Conservation (phyloP, 768 basidiomycete species). For the Boletus bicolor region DNA sequence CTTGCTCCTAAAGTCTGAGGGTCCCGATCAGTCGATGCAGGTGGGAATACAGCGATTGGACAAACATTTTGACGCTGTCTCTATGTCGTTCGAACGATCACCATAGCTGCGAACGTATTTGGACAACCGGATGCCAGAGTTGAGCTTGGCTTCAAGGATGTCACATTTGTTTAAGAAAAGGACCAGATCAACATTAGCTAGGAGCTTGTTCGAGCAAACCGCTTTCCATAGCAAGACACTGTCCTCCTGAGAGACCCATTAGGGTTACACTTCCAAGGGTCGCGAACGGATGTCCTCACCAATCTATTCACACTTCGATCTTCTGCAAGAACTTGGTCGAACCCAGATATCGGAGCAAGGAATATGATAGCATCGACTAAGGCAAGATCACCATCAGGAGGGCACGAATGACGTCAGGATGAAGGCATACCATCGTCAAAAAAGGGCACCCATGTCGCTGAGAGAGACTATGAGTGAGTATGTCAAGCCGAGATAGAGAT, state of each 20-base stretch:
- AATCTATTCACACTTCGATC: slow-evolving; percentile 52
- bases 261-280: neutral
- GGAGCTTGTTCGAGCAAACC: slow-evolving; percentile 67
- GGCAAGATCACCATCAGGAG: neutral
- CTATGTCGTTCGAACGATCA: slow-evolving; percentile 65
- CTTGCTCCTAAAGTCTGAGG: slow-evolving; percentile 63
- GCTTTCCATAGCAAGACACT: slow-evolving; percentile 73
- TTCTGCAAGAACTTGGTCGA: slow-evolving; percentile 53
- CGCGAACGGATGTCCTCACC: slow-evolving; percentile 26
- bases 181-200: slow-evolving; percentile 69
- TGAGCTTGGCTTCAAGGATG: slow-evolving; percentile 63
- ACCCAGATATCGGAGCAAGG: slow-evolving; percentile 56
- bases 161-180: slow-evolving; percentile 84
- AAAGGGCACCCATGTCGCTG: slow-evolving; percentile 53
- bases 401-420: neutral
- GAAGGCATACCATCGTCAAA: slow-evolving; percentile 45
- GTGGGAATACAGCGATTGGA: neutral
- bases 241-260: slow-evolving; percentile 52
- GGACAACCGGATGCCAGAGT: slow-evolving; percentile 57
- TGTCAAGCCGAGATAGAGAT: neutral
- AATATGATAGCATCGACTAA: slow-evolving; percentile 51
- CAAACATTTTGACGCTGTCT: slow-evolving; percentile 66
- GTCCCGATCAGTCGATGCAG: neutral
- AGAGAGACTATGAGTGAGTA: slow-evolving; percentile 10
- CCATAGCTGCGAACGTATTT: slow-evolving; percentile 73